A percentile compares a stretch with the other conserved stretches of the same genome.
phyloP scores from a whole-genome alignment of 2,329 filamentous ascomycete species.

The Colletotrichum magnum region DNA sequence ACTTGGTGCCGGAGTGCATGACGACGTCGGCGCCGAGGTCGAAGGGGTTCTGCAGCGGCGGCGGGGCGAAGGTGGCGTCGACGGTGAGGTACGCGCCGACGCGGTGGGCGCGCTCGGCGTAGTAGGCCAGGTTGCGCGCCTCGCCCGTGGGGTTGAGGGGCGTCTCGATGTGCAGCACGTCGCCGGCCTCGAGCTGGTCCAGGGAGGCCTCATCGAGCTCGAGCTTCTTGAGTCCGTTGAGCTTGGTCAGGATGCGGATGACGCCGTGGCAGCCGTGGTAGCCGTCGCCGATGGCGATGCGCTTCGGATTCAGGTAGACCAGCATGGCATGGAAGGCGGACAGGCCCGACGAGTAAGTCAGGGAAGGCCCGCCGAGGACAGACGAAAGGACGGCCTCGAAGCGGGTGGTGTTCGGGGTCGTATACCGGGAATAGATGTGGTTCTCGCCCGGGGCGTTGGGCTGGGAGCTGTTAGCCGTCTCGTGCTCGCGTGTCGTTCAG shows the following conservation, averaged over 20 bases:
- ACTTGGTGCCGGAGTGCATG: constrained; percentile 96
- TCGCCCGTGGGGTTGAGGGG: constrained; percentile 92
- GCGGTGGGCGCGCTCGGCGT: constrained; percentile 79
- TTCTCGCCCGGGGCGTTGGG: constrained; percentile 68
- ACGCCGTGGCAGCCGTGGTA: constrained; percentile 97
- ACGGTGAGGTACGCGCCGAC: constrained; percentile 84
- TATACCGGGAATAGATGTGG: constrained; percentile 88
- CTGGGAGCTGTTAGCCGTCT: constrained; percentile 49
- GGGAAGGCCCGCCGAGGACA: constrained; percentile 76
- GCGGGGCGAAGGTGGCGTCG: constrained; percentile 94
- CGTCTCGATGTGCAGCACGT: constrained; percentile 93
- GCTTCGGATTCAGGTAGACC: constrained; percentile 85
- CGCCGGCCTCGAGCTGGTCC: constrained; percentile 80
- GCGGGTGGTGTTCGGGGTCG: constrained; percentile 84
- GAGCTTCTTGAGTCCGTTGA: constrained; percentile 82
- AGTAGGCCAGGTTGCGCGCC: constrained; percentile 79
- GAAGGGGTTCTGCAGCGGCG: constrained; percentile 90
- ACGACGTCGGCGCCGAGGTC: constrained; percentile 84
- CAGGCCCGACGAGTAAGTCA: constrained; percentile 89
- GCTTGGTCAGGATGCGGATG: constrained; percentile 78
- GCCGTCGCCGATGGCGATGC: constrained; percentile 85
- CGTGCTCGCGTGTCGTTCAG: not conserved
- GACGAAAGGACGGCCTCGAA: constrained; percentile 86
- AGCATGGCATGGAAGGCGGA: constrained; percentile 91
- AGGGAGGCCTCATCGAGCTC: constrained; percentile 63